Evolutionary conservation across 495 filamentous ascomycete species (phyloP).

Genomic region (Neohortaea acidophila): DNA sequence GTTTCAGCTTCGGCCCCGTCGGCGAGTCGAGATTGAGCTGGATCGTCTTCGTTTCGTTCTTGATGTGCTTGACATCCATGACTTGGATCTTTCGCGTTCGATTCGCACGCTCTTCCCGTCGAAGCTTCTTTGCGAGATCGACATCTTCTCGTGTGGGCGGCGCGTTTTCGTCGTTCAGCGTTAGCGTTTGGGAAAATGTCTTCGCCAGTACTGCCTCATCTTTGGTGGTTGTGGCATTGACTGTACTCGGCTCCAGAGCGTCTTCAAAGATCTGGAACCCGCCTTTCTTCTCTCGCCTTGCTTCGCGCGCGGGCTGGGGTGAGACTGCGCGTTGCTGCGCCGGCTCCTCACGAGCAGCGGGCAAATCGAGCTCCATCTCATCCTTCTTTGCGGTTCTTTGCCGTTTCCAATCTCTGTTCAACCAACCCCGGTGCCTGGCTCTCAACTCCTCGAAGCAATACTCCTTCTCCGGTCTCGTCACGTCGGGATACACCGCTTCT

Average conservation of each 20-base stretch:
- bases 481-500: conserved; percentile 65
- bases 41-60: conserved; percentile 37
- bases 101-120: conserved; percentile 28
- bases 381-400: conserved; percentile 7
- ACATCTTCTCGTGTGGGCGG: conserved; percentile 18
- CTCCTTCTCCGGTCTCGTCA: conserved; percentile 50
- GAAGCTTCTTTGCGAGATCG: conserved; percentile 22
- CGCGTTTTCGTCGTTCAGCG: conserved; percentile 23
- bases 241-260: neutral
- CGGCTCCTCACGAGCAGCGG: neutral
- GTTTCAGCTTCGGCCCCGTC: conserved; percentile 55
- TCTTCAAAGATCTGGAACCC: conserved; percentile 18
- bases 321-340: neutral
- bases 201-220: conserved; percentile 12
- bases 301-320: neutral
- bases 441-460: conserved; percentile 82
- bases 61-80: conserved; percentile 45
- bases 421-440: conserved; percentile 65
- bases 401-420: conserved; percentile 49
- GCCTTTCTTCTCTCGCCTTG: conserved; percentile 1
- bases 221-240: neutral
- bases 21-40: conserved; percentile 87
- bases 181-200: conserved; percentile 11
- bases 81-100: conserved; percentile 52
- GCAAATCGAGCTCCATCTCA: neutral